Conservation (phyloP, 2,329 filamentous ascomycete species). For the Paracoccidioides brasiliensis region DNA sequence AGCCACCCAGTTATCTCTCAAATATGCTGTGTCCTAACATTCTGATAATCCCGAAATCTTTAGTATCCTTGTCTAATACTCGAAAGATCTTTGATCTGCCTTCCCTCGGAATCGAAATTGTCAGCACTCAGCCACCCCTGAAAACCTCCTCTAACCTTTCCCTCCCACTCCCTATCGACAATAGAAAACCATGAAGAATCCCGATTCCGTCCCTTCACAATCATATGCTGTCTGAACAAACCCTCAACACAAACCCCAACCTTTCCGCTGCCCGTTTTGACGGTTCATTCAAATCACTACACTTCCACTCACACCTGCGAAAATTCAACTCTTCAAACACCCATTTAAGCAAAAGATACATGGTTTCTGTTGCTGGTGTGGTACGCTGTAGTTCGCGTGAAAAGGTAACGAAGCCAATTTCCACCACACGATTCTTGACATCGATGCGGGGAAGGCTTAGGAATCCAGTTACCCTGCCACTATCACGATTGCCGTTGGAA, state of each 20-base stretch:
- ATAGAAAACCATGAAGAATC: slow-evolving; percentile 52
- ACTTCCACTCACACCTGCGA: slow-evolving; percentile 52
- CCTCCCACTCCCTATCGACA: slow-evolving; percentile 45
- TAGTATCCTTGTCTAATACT: slow-evolving; percentile 16
- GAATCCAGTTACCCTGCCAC: slow-evolving; percentile 30
- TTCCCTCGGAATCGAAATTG: slow-evolving; percentile 45
- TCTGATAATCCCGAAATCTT: not conserved
- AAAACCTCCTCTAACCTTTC: slow-evolving; percentile 30
- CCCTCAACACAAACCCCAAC: slow-evolving; percentile 49
- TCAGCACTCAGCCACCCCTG: slow-evolving; percentile 41
- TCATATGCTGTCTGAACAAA: slow-evolving; percentile 47
- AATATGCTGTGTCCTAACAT: not conserved
- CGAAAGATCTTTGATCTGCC: slow-evolving; percentile 37
- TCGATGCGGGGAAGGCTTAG: slow-evolving; percentile 35
- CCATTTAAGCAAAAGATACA: slow-evolving; percentile 43
- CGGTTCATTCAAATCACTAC: slow-evolving; percentile 42
- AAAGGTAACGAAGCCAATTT: slow-evolving; percentile 46
- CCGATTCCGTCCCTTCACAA: slow-evolving; percentile 43
- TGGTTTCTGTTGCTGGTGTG: slow-evolving; percentile 43
- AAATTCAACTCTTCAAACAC: slow-evolving; percentile 44
- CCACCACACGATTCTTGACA: slow-evolving; percentile 38
- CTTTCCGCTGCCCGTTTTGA: slow-evolving; percentile 43
- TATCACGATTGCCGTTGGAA: slow-evolving; percentile 13
- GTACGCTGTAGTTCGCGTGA: slow-evolving; percentile 40
- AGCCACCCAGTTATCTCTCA: no score